Base-by-base conservation (phyloP, 768 basidiomycete species). In the Rhizopogon roseolus region DNA sequence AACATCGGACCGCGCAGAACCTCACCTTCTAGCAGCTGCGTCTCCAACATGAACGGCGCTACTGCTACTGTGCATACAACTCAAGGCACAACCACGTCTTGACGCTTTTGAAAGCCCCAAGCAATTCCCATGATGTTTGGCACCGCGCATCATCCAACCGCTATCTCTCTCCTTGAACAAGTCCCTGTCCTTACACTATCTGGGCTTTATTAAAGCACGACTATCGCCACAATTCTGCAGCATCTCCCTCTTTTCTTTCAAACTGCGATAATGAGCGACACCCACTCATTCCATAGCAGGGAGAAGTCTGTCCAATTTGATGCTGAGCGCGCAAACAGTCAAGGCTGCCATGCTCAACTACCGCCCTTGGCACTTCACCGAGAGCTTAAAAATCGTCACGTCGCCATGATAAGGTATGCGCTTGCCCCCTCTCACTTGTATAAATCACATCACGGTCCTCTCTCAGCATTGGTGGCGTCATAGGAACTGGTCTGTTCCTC, bases 401-500 rank as follows among this genome's bases (percentile, higher is more conserved):
- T 71, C 3, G 66, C 71, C 49, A 71, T 71, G 70, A 72, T 71
- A n/a, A 67, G 67, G 68, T 65, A 34, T 13, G 29, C 16, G 4
- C 17, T 1, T 11, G 10, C n/a, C 13, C 14, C 34, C 34, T 37
- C 48, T 42, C 19, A 16, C 37, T 36, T 22, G 6, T 11, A 27
- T 7, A 41, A 11, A 22, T 36, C 0, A 10, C 7, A 6, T n/a
- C 4, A 22, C 3, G 1, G 22, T 25, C 17, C 32, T 22, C 19
- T n/a, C 22, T 28, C 9, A 67, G 68, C 57, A 63, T 69, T 0
- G 67, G 64, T 39, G 70, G 74, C 54, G 76, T 75, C 42, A 76
- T 76, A 10, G 76, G 77, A 22, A 76, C 76, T 0, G 65, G 68
- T 29, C 62, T 73, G 14, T 71, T 72, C 58, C 66, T 71, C 10